Conservation (phyloP, 176 grass and related monocot species). For the Triticum turgidum region DNA sequence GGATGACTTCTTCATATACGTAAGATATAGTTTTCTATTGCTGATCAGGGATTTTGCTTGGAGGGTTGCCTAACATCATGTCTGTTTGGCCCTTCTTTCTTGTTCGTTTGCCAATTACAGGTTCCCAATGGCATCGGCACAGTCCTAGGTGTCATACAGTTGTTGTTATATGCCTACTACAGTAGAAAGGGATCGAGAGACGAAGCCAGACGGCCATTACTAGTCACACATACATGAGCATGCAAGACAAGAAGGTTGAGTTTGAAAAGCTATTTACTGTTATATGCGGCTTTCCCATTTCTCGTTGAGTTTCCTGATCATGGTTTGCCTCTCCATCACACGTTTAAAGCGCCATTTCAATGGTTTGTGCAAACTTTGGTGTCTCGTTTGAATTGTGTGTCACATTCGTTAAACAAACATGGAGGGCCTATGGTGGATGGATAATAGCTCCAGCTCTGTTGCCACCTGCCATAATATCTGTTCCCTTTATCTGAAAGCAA, state of each 20-base stretch:
- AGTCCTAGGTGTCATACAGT: constrained; percentile 61
- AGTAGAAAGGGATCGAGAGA: constrained; percentile 52
- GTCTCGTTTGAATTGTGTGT: not conserved
- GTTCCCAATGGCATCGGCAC: constrained; percentile 91
- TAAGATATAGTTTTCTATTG: constrained; percentile 39
- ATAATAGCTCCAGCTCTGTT: not conserved
- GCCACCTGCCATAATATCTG: not conserved
- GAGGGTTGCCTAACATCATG: not conserved
- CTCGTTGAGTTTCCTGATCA: not conserved
- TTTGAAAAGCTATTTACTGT: not conserved
- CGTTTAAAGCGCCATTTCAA: not conserved
- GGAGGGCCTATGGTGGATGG: not conserved
- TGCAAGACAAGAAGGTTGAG: constrained; percentile 25
- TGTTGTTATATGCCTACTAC: constrained; percentile 80
- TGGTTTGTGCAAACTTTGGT: not conserved
- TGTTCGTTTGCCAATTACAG: constrained; percentile 45
- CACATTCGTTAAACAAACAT: not conserved
- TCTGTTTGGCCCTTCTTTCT: constrained; percentile 14
- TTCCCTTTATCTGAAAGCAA: not conserved
- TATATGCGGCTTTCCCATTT: not conserved
- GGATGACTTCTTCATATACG: constrained; percentile 96
- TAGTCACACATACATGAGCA: constrained; percentile 45
- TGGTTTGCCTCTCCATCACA: not conserved
- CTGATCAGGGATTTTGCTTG: constrained; percentile 14
- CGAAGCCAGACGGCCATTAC: constrained; percentile 48